A percentile compares a stretch with the other conserved stretches of the same genome.
phyloP scores from a whole-genome alignment of 1,284 basidiomycete species.

The Stygiomarasmius scandens region DNA sequence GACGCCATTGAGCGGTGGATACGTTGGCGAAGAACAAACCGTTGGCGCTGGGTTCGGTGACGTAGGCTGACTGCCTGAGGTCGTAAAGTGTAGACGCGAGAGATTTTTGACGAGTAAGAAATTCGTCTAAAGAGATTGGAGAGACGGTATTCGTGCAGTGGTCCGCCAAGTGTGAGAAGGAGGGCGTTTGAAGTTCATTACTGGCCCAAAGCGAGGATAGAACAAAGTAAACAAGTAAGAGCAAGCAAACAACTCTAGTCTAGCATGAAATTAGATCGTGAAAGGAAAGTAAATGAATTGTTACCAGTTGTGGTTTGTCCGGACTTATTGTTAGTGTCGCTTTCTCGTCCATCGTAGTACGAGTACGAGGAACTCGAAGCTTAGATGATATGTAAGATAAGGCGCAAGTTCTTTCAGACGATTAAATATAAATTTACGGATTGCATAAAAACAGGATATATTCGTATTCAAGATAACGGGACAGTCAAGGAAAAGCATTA shows the following conservation, averaged over 20 bases:
- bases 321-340: too few relatives aligned
- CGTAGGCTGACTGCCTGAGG: slow-evolving; percentile 56
- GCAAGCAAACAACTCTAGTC: background rate
- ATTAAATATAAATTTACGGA: too few relatives aligned
- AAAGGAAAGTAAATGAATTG: background rate
- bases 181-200: background rate
- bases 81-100: slow-evolving; percentile 54
- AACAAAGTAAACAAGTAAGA: background rate
- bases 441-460: too few relatives aligned
- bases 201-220: background rate
- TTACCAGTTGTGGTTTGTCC: background rate
- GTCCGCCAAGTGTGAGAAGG: slow-evolving; percentile 42
- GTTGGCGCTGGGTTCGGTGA: slow-evolving; percentile 77
- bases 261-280: too few relatives aligned
- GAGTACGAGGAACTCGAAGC: too few relatives aligned
- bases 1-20: slow-evolving; percentile 61
- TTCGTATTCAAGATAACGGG: too few relatives aligned
- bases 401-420: too few relatives aligned
- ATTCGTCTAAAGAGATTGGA: slow-evolving; percentile 53
- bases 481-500: too few relatives aligned
- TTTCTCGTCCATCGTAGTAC: background rate
- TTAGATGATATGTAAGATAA: too few relatives aligned
- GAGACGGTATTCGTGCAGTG: slow-evolving; percentile 52
- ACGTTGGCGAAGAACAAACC: slow-evolving; percentile 75
- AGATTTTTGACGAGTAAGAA: slow-evolving; percentile 51